These are phyloP conservation scores for Backusella mclennaniae DNA, from an alignment of 192 early-diverging fungal genomes.

Conservation along the genomic window DNA sequence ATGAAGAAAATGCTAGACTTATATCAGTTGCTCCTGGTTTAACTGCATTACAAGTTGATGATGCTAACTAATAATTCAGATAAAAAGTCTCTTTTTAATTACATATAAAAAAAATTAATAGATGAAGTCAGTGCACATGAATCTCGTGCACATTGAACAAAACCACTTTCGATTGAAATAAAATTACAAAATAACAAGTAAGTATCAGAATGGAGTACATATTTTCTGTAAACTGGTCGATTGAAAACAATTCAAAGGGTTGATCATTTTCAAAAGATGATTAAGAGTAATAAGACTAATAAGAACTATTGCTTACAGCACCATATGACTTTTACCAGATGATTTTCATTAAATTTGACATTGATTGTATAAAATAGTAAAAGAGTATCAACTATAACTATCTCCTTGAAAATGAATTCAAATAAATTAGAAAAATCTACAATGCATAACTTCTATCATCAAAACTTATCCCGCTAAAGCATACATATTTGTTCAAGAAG, in stretches of 20 bases:
- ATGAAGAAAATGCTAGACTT: background rate
- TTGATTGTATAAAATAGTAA: background rate
- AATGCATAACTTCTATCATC: background rate
- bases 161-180: background rate
- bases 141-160: background rate
- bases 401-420: background rate
- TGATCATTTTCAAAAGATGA: background rate
- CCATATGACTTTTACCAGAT: background rate
- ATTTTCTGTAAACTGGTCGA: background rate
- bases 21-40: background rate
- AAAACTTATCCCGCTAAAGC: background rate
- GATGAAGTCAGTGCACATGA: conserved; percentile 6
- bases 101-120: background rate
- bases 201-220: background rate
- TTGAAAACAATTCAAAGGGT: background rate
- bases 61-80: background rate
- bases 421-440: background rate
- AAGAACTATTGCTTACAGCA: no score
- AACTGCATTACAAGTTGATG: background rate
- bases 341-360: background rate
- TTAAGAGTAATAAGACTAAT: background rate
- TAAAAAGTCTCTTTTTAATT: background rate
- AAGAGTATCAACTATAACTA: background rate
- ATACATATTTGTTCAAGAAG: background rate
- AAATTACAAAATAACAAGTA: background rate